Base-by-base conservation (phyloP, 139 green algal species). In the Micractinium conductrix region DNA sequence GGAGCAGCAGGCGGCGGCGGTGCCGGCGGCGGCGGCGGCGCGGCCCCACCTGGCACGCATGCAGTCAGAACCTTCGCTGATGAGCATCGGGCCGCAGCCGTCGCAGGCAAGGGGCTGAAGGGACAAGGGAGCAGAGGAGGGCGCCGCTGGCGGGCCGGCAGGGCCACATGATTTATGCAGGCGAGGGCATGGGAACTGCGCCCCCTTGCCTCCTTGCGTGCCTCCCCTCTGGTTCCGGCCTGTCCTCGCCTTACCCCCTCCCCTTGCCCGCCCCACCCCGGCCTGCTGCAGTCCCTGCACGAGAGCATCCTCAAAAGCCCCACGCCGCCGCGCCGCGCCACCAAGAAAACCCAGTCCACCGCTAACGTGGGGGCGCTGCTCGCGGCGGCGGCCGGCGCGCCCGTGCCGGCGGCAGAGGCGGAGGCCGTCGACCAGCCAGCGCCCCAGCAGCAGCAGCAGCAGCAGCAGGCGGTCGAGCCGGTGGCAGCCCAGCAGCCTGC, bases 261-360 rank as follows among this genome's bases (percentile, higher is more conserved):
- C 60, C 3, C 60, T 68, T 19, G 60, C 60, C 24, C 35, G 24
- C 60, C 60, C 26, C 19, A 21, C 53, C 53, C 19, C 53, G 24
- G 53, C 53, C 53, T 24, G 48, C 48, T 65, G 72, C 72, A 80
- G 74, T 80, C 74, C 7, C 12, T 80, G 17, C 74, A 80, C n/a
- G 74, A 80, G 33, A 80, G 74, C 74, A 80, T 80, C 48, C 30
- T 80, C 2, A 80, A 80, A 48, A 80, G 74, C 45, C 74, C 74
- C 74, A 68, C 74, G 24, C 74, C 74, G 12, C n/a, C 74, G 5
- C 45, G 45, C 10, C 74, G 74, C n/a, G 33, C n/a, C n/a, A 65
- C 44, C 22, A 16, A 12, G 14, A 67, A 45, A 10, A 45, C 45
- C 1, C 67, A 45, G 0, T 68, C 74, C 4, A 48, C 74, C 16